Evolutionary conservation across 228 moss, liverwort and hornwort species (phyloP), one percentile per base, ranked within the genome.

Genomic region (Sphagnum magellanicum): DNA sequence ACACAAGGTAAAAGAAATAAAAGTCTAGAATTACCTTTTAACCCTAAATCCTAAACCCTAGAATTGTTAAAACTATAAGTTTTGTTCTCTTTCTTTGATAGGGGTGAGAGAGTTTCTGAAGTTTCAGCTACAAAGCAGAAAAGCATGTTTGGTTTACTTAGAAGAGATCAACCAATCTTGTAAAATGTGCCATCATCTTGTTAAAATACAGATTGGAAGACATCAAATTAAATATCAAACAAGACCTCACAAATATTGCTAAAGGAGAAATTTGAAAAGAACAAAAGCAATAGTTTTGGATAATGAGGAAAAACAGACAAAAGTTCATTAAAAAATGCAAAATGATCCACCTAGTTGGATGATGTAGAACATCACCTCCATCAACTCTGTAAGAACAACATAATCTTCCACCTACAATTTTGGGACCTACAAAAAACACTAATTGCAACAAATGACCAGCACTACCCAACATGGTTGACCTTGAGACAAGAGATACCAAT

Each of bases 351-450:
- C 92, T 88, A 70, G 77, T 78, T 14, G 89, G 79, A 71, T 94
- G 93, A 61, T 92, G 92, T 77, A 89, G 72, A 61, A 92, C 83
- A 90, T 72, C 57, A 80, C 80, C 76, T 90, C 94, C 73, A 89
- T 64, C 60, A 98, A 78, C 71, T 94, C 90, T 50, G 79, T 67
- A 58, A 84, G 73, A 46, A 84, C 79, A 49, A 86, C 75, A 75
- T 94, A 90, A 76, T 94, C 94, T 73, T 98, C 98, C 59, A 79
- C 67, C 67, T 77, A 77, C 14, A 96, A 76, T 79, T 91, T 96
- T 50, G 81, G 53, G 67, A 87, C 79, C 96, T 96, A 81, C 67
- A 74, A 46, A 60, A 51, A 63, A 49, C 11, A 16, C 49, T 47
- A 65, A 49, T 67, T 49, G 16, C 47, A 50, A 48, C 11, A 49